Evolutionary conservation across 345 rosid species (phyloP).

Genomic region (Euphorbia pulcherrima): DNA sequence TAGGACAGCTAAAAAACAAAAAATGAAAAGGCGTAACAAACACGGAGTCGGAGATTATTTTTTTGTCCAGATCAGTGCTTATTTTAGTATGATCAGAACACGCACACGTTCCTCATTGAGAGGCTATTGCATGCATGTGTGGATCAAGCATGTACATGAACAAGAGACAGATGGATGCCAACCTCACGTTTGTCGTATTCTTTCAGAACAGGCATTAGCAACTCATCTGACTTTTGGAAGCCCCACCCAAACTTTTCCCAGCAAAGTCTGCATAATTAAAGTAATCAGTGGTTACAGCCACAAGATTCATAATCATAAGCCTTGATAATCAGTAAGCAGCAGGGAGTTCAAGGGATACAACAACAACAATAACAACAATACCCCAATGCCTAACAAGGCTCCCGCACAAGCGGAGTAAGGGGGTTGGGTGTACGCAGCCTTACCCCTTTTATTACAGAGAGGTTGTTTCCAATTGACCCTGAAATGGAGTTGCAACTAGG

Average conservation of each 20-base stretch:
- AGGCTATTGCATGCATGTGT: not conserved
- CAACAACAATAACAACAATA: too few relatives aligned
- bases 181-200: constrained; percentile 94
- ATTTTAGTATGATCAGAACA: not conserved
- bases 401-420: too few relatives aligned
- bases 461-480: too few relatives aligned
- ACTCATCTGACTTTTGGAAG: constrained; percentile 71
- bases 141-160: not conserved
- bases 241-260: constrained; percentile 96
- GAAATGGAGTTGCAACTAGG: too few relatives aligned
- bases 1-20: not conserved
- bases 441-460: too few relatives aligned
- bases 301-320: not conserved
- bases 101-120: not conserved
- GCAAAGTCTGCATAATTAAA: constrained; percentile 53
- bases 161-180: constrained; percentile 11
- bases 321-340: not conserved
- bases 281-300: not conserved
- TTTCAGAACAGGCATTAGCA: constrained; percentile 79
- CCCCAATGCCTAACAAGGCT: too few relatives aligned
- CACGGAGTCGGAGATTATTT: too few relatives aligned
- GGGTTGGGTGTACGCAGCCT: too few relatives aligned
- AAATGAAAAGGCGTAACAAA: not conserved
- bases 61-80: not conserved
- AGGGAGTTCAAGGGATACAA: not conserved